phyloP scores from a whole-genome alignment of 176 grass and related monocot genomes.

The Canna indica region DNA sequence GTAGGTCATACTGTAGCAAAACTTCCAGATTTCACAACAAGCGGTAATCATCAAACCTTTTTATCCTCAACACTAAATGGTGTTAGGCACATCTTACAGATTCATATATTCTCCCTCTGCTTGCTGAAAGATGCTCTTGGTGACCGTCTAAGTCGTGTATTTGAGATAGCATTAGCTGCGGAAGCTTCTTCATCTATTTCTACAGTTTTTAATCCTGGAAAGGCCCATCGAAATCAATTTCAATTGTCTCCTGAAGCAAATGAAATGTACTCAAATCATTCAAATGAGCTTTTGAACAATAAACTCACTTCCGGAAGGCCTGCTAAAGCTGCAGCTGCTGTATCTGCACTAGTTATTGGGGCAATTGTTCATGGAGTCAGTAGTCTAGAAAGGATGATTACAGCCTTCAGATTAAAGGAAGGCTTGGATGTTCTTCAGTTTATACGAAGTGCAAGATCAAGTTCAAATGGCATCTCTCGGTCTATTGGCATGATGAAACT shows the following conservation, averaged over 20 bases:
- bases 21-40: conserved; percentile 59
- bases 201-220: conserved; percentile 52
- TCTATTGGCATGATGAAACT: conserved; percentile 45
- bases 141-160: conserved; percentile 56
- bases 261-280: conserved; percentile 68
- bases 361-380: conserved; percentile 71
- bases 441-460: conserved; percentile 54
- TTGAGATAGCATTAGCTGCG: conserved; percentile 77
- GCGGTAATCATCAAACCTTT: conserved; percentile 54
- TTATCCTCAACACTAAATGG: conserved; percentile 46
- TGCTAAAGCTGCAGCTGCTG: conserved; percentile 65
- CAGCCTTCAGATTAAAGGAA: conserved; percentile 82
- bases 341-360: conserved; percentile 87
- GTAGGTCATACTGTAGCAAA: conserved; percentile 65
- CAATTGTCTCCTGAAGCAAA: conserved; percentile 76
- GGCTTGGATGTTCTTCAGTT: conserved; percentile 75
- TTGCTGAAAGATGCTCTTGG: conserved; percentile 93
- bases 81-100: conserved; percentile 52
- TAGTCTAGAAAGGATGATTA: conserved; percentile 76
- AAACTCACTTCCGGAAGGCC: conserved; percentile 62
- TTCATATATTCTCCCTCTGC: conserved; percentile 80
- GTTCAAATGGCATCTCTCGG: conserved; percentile 62
- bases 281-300: conserved; percentile 51
- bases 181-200: conserved; percentile 75
- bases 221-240: conserved; percentile 82